Percentiles rank a stretch among this genome's conserved stretches.
Evolutionary conservation across 352 stramenopile genomes (phyloP).

Genomic region (Pythium sp.): DNA sequence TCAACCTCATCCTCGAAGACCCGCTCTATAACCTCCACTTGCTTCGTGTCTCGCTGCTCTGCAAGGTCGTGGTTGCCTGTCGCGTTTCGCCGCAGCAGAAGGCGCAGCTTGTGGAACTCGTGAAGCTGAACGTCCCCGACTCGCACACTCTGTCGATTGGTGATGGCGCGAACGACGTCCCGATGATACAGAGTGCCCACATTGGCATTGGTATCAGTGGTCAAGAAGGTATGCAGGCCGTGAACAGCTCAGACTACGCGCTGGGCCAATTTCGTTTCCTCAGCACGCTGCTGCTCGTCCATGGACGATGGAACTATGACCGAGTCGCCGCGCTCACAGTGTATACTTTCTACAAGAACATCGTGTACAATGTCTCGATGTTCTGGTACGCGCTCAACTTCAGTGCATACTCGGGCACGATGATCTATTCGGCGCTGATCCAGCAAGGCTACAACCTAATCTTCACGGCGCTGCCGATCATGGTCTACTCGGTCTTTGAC

Average conservation of each 20-base stretch:
- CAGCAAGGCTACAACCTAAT: slow-evolving; percentile 95
- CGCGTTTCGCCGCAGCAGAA: slow-evolving; percentile 98
- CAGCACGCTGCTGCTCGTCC: slow-evolving; percentile 66
- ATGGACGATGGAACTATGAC: slow-evolving; percentile 88
- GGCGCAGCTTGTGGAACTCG: slow-evolving; percentile 95
- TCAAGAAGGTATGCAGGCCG: slow-evolving; percentile 97
- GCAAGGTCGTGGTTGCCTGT: slow-evolving; percentile 96
- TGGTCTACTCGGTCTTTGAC: slow-evolving; percentile 81
- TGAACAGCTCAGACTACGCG: slow-evolving; percentile 86
- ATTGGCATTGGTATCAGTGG: slow-evolving; percentile 94
- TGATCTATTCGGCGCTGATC: slow-evolving; percentile 83
- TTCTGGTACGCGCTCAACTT: slow-evolving; percentile 87
- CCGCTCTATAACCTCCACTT: slow-evolving; percentile 77
- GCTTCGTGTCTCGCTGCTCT: slow-evolving; percentile 83
- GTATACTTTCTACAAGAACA: slow-evolving; percentile 92
- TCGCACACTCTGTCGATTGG: slow-evolving; percentile 89
- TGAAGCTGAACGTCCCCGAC: slow-evolving; percentile 83
- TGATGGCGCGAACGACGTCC: slow-evolving; percentile 90
- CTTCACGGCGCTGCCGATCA: slow-evolving; percentile 92
- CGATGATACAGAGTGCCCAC: slow-evolving; percentile 90
- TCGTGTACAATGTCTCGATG: slow-evolving; percentile 89
- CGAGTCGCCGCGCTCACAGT: slow-evolving; percentile 85
- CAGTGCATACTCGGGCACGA: slow-evolving; percentile 90
- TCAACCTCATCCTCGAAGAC: slow-evolving; percentile 80
- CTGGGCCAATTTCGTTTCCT: slow-evolving; percentile 84